Evolutionary conservation across 2,329 filamentous ascomycete genomes (phyloP), one percentile per base, ranked within the genome.

Genomic region (Hortaea werneckii): DNA sequence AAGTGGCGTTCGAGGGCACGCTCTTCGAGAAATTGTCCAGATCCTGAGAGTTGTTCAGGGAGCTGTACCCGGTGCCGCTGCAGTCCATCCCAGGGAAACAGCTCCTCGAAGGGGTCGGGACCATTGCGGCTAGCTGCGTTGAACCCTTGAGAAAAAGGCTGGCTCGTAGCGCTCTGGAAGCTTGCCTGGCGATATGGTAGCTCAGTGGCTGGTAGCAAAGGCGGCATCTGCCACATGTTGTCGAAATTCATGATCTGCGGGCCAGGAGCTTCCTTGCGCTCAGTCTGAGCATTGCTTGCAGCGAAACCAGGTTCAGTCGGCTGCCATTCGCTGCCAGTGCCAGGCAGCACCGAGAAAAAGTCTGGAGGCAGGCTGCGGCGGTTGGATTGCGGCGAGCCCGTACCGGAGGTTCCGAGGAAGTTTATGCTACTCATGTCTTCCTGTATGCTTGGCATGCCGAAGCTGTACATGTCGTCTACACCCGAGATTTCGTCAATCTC

Each of bases 401-500:
- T 29, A 29, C 50, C 51, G 20, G 32, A 37, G 11, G 44, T 27
- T 6, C 39, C 34, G 27, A 42, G 42, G 26, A 55, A 30, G 20
- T 52, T 48, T 46, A 51, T 48, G 11, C 38, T 47, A 28, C 45
- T 48, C n/a, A 49, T 37, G 43, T 60, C 53, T 50, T 64, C 59
- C 46, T 55, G 56, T 40, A 60, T 60, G 46, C 53, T 60, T 12
- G 57, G 58, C 60, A 60, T 63, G 8, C 50, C 47, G 13, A 57
- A 54, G 10, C 52, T 52, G 44, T 55, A 59, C 7, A 56, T 40
- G 12, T 65, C 63, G 40, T 65, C 61, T 42, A 59, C 56, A 5
- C 50, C 50, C n/a, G 62, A 59, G 11, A 63, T 53, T 44, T 66
- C 63, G 41, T 65, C 63, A 29, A 65, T 52, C 40, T 66, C 63